These are phyloP conservation scores for Schrenkiella parvula DNA, from an alignment of 345 rosid genomes.

Conservation along the genomic window DNA sequence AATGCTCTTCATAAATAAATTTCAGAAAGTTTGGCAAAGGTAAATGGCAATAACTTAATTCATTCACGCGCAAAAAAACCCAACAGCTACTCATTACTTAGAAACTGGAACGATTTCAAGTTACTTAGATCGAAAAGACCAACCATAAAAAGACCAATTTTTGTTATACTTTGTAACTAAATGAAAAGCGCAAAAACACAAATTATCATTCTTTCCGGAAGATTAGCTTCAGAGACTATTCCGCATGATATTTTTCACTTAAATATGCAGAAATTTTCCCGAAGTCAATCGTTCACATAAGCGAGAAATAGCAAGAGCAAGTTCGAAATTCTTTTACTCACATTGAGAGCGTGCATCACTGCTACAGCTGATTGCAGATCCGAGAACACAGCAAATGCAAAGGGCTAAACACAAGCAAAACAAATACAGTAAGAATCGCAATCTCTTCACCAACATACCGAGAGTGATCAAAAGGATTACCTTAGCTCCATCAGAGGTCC, in stretches of 20 bases:
- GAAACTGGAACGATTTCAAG: not conserved
- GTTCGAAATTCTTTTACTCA: conserved; percentile 31
- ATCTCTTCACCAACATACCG: not conserved
- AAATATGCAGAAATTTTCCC: no score
- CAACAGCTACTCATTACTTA: not conserved
- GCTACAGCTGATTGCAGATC: conserved; percentile 73
- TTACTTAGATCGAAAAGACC: not conserved
- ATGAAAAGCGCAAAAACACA: not conserved
- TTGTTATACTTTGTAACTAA: not conserved
- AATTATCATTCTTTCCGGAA: not conserved
- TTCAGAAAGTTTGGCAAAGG: not conserved
- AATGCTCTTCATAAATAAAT: not conserved
- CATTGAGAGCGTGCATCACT: conserved; percentile 78
- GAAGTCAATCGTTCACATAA: no score
- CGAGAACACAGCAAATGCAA: conserved; percentile 75
- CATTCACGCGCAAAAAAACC: not conserved
- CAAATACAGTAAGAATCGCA: not conserved
- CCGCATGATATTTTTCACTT: not conserved
- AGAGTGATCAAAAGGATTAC: not conserved
- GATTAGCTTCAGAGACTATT: not conserved
- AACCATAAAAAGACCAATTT: conserved; percentile 4
- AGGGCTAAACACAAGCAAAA: conserved; percentile 46
- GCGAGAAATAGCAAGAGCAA: not conserved
- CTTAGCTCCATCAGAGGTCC: conserved; percentile 43
- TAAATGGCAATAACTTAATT: not conserved